Conservation (phyloP, 2,329 filamentous ascomycete genomes). For the Polytolypa hystricis region DNA sequence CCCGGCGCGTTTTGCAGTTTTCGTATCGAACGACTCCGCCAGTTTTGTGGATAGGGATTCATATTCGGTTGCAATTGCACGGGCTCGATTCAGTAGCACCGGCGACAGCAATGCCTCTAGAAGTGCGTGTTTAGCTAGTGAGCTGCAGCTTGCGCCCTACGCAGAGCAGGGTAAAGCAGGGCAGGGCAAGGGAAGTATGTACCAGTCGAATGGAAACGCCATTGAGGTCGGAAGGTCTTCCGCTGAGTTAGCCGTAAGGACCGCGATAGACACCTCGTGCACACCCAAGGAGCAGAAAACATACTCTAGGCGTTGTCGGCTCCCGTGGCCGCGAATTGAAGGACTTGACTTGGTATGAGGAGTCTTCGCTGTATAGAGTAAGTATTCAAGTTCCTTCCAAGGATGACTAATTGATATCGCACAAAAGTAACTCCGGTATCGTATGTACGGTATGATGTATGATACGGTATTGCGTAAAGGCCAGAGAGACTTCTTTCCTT, state of each 20-base stretch:
- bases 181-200: constrained; percentile 6
- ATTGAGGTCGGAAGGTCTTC: constrained; percentile 17
- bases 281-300: constrained; percentile 34
- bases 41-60: constrained; percentile 41
- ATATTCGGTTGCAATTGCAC: constrained; percentile 45
- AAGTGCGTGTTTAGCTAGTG: too few relatives aligned
- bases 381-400: too few relatives aligned
- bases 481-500: too few relatives aligned
- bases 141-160: neutral
- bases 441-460: too few relatives aligned
- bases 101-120: constrained; percentile 34
- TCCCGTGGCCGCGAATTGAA: too few relatives aligned
- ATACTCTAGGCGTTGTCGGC: constrained; percentile 19
- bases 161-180: neutral
- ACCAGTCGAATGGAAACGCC: constrained; percentile 20
- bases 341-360: too few relatives aligned
- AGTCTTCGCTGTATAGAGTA: too few relatives aligned
- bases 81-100: constrained; percentile 45
- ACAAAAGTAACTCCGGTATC: neutral
- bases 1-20: constrained; percentile 46
- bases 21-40: constrained; percentile 43
- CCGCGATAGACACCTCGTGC: constrained; percentile 36
- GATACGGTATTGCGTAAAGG: constrained; percentile 1
- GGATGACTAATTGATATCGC: too few relatives aligned
- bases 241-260: constrained; percentile 23